Evolutionary conservation across 1,284 basidiomycete genomes (phyloP).

Genomic region (Pholiota adiposa): DNA sequence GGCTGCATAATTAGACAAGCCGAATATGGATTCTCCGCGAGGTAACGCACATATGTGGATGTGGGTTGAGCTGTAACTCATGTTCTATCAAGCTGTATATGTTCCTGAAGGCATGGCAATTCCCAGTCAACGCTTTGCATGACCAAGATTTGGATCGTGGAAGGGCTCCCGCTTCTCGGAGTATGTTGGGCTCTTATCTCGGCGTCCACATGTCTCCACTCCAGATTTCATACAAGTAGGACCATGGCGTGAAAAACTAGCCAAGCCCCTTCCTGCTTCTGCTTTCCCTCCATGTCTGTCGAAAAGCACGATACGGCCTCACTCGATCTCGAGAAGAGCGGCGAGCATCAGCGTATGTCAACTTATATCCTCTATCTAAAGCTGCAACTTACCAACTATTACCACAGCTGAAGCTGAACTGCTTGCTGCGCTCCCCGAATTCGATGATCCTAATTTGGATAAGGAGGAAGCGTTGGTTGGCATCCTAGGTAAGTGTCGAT

Average conservation of each 20-base stretch:
- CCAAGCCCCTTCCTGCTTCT: constrained; percentile 26
- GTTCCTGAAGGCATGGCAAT: constrained; percentile 25
- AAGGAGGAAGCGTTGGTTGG: constrained; percentile 44
- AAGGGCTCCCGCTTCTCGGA: constrained; percentile 10
- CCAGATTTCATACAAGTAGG: constrained; percentile 31
- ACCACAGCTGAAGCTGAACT: constrained; percentile 32
- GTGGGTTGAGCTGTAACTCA: constrained; percentile 9
- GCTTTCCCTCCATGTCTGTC: constrained; percentile 30
- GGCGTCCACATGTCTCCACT: constrained; percentile 22
- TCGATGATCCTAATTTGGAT: constrained; percentile 71
- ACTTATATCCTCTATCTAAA: neutral
- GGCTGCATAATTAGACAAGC: constrained; percentile 6
- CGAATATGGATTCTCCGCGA: constrained; percentile 18
- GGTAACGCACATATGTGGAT: constrained; percentile 15
- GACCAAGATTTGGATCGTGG: constrained; percentile 13
- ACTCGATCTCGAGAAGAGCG: constrained; percentile 28
- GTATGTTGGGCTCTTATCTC: constrained; percentile 25
- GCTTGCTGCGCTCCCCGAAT: constrained; percentile 41
- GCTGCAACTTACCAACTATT: neutral
- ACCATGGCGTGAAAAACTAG: neutral
- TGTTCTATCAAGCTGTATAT: constrained; percentile 8
- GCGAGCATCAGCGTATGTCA: constrained; percentile 20
- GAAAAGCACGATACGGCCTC: constrained; percentile 25
- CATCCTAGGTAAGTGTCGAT: constrained; percentile 33
- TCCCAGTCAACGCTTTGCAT: constrained; percentile 7